Evolutionary conservation across 345 rosid genomes (phyloP), one percentile per base, ranked within the genome.

Genomic region (Gossypium herbaceum): DNA sequence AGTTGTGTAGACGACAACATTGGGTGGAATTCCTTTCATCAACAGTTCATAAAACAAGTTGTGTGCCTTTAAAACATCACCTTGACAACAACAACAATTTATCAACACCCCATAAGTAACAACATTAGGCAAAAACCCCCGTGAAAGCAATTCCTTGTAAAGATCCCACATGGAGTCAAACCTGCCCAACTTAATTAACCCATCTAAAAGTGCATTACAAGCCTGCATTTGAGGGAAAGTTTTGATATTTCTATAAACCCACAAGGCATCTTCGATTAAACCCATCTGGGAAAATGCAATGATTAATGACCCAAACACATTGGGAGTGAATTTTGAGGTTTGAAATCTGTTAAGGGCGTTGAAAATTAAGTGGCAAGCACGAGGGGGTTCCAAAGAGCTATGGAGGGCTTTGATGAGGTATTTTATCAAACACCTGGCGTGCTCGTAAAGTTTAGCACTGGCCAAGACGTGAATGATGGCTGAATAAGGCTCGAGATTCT

Each of bases 381-480:
- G 79, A 2, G 12, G 41, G 9, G 83, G 77, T 54, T 84, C 83
- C 55, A 54, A 68, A 73, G 82, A 76, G 59, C 75, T 80, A 19
- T 72, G 79, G 48, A 88, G 82, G 54, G 77, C 15, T 76, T 85
- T 71, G 4, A 85, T 81, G 74, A 91, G 87, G 85, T 73, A 59
- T 85, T 89, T 89, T 72, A 87, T 88, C 92, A 88, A 87, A 77
- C 94, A 83, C 81, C 85, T 86, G 79, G 92, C 91, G 58, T 80
- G 76, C 59, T 12, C 34, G 76, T 82, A 85, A 56, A 79, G 77
- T 12, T 81, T 78, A 9, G 84, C 84, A 76, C 73, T 56, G 3
- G 84, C 64, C 60, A 86, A 19, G 2, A 79, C 77, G 44, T 85
- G 87, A 56, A 88, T 76, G 0, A 70, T 16, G 4, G 81, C 82